A percentile compares a stretch with the other conserved stretches of the same genome.
These are phyloP conservation scores for Yarrowia sp. DNA, from an alignment of 805 yeast species.

Conservation along the genomic window DNA sequence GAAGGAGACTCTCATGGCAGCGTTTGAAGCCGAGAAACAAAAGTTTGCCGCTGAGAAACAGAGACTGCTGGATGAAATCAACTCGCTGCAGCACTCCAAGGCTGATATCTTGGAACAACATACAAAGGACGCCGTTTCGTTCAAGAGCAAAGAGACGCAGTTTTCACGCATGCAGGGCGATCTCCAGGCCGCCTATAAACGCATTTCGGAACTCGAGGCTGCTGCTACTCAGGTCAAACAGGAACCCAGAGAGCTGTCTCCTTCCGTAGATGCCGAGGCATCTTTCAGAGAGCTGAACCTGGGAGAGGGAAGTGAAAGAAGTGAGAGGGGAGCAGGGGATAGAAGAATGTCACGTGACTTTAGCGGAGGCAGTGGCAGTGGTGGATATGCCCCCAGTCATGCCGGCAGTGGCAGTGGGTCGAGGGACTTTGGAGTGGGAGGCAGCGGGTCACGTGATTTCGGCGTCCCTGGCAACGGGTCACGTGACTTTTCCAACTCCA, in stretches of 20 bases:
- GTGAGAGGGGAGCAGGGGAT: background rate
- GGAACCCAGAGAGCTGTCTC: slow-evolving; percentile 13
- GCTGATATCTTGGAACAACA: slow-evolving; percentile 48
- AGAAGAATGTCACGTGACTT: slow-evolving; percentile 4
- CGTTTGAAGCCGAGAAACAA: slow-evolving; percentile 37
- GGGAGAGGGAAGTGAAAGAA: background rate
- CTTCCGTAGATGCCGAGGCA: slow-evolving; percentile 6
- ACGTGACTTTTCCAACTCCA: background rate
- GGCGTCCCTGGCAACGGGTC: background rate
- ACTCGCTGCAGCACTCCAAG: slow-evolving; percentile 38
- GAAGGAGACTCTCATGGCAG: slow-evolving; percentile 45
- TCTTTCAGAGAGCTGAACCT: slow-evolving; percentile 2
- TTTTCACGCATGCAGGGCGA: slow-evolving; percentile 60
- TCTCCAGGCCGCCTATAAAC: slow-evolving; percentile 55
- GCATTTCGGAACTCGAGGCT: slow-evolving; percentile 46
- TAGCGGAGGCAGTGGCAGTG: background rate
- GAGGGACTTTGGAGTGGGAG: background rate
- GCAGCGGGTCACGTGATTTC: background rate
- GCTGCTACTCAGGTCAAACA: background rate
- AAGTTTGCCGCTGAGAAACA: slow-evolving; percentile 38
- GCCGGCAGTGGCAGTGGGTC: background rate
- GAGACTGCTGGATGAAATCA: slow-evolving; percentile 40
- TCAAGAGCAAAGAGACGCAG: slow-evolving; percentile 70
- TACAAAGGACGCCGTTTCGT: slow-evolving; percentile 49
- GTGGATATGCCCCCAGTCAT: background rate